A percentile compares a stretch with the other conserved stretches of the same genome.
These are phyloP conservation scores for Boletus vinaceobasis DNA, from an alignment of 768 basidiomycete genomes.

Conservation along the genomic window DNA sequence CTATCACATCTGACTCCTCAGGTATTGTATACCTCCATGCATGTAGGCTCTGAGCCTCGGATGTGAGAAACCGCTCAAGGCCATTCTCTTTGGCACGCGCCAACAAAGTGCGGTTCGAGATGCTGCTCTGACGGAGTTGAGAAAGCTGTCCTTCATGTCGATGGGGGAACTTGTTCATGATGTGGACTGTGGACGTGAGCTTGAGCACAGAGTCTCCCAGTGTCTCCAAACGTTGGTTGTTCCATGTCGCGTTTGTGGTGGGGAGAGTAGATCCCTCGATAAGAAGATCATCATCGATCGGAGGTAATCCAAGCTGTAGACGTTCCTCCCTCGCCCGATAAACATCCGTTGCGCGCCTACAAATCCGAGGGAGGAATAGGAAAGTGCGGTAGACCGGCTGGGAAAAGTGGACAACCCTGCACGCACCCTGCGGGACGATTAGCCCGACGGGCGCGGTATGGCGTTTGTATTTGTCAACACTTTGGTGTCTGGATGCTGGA, in stretches of 20 bases:
- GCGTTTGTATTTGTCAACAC: conserved; percentile 26
- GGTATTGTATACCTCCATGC: conserved; percentile 58
- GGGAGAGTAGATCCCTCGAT: conserved; percentile 79
- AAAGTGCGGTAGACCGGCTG: conserved; percentile 49
- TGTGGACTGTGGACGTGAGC: conserved; percentile 68
- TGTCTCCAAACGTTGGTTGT: conserved; percentile 84
- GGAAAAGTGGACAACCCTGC: conserved; percentile 54
- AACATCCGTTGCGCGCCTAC: conserved; percentile 60
- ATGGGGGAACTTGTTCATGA: conserved; percentile 72
- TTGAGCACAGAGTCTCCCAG: conserved; percentile 84
- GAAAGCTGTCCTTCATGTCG: conserved; percentile 84
- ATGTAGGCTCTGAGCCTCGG: conserved; percentile 50
- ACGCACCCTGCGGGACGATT: conserved; percentile 44
- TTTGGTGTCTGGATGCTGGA: conserved; percentile 22
- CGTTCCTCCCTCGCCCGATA: conserved; percentile 57
- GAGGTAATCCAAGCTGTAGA: conserved; percentile 56
- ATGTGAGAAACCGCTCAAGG: conserved; percentile 60
- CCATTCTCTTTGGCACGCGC: conserved; percentile 60
- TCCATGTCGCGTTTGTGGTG: conserved; percentile 56
- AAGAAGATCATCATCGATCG: conserved; percentile 53
- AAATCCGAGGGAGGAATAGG: conserved; percentile 60
- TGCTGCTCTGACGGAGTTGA: conserved; percentile 54
- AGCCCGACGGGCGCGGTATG: conserved; percentile 28
- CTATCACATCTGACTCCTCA: conserved; percentile 35
- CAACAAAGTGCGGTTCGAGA: conserved; percentile 72